These are phyloP conservation scores for Pestalotiopsis sp. DNA, from an alignment of 2,329 filamentous ascomycete species.

Conservation along the genomic window DNA sequence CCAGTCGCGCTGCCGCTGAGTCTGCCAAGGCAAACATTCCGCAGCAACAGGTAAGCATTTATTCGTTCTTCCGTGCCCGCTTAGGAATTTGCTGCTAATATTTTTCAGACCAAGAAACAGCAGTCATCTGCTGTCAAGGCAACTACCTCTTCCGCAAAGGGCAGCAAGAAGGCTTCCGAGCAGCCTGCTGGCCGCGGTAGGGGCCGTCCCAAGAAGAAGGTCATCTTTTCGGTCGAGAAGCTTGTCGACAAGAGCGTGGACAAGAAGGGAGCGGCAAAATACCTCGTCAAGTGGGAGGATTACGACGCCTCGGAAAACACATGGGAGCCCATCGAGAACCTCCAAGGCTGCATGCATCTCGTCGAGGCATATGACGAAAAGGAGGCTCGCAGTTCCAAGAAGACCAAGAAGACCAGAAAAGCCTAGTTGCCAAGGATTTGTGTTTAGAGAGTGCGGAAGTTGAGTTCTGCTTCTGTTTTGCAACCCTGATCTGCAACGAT, in stretches of 20 bases:
- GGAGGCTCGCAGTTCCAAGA: background rate
- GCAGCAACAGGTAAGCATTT: background rate
- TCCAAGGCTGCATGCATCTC: background rate
- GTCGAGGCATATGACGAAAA: background rate
- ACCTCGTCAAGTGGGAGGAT: constrained; percentile 1
- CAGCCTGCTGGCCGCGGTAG: background rate
- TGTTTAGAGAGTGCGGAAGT: background rate
- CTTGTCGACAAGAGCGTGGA: background rate
- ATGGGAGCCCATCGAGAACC: constrained; percentile 2
- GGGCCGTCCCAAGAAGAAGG: background rate
- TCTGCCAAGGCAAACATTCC: background rate
- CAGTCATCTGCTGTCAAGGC: background rate
- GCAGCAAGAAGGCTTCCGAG: background rate
- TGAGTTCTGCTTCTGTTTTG: too few species aligned
- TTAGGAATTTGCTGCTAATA: background rate
- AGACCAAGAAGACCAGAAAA: background rate
- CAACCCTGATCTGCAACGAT: too few species aligned
- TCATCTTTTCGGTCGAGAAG: constrained; percentile 1
- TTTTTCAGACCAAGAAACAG: background rate
- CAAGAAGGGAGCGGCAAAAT: background rate
- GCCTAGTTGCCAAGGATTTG: background rate
- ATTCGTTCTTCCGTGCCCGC: background rate
- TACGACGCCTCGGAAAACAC: background rate
- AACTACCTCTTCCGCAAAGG: background rate
- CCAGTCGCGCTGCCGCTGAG: background rate